These are phyloP conservation scores for Hygrophorus pudorinus DNA, from an alignment of 768 basidiomycete species.

Conservation along the genomic window DNA sequence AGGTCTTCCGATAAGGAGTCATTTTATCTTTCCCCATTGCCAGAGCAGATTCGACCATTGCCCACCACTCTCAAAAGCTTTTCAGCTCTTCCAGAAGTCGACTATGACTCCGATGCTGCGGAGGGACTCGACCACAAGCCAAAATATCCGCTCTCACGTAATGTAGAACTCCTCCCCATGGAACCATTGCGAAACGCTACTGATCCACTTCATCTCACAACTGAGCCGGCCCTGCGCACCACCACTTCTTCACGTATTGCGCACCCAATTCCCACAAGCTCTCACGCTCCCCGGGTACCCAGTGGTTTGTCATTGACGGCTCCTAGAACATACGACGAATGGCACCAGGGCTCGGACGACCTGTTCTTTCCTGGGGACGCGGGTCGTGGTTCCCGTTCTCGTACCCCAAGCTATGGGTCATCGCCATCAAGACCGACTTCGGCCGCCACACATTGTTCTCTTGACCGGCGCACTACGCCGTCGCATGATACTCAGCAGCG, in stretches of 20 bases:
- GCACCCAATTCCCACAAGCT: background rate
- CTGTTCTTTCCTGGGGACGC: background rate
- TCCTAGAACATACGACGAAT: background rate
- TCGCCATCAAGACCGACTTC: background rate
- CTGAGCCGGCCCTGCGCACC: background rate
- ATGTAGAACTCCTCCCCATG: constrained; percentile 14
- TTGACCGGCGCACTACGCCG: constrained; percentile 11
- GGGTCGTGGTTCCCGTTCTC: background rate
- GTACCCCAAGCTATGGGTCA: background rate
- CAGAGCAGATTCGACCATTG: constrained; percentile 27
- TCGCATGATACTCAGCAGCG: constrained; percentile 12
- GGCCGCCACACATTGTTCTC: constrained; percentile 1
- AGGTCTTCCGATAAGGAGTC: constrained; percentile 20
- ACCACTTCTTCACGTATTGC: background rate
- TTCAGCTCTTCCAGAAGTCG: constrained; percentile 26
- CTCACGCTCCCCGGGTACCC: background rate
- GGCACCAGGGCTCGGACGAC: background rate
- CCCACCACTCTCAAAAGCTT: constrained; percentile 22
- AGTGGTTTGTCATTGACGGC: constrained; percentile 6
- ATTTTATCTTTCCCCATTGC: constrained; percentile 32
- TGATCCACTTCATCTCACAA: background rate
- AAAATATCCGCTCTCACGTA: constrained; percentile 6
- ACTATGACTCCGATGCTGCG: constrained; percentile 14
- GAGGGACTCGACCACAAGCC: constrained; percentile 5
- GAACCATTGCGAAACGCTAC: background rate